Conservation (phyloP, 1,284 basidiomycete species). For the Garcileccinum viscosum region DNA sequence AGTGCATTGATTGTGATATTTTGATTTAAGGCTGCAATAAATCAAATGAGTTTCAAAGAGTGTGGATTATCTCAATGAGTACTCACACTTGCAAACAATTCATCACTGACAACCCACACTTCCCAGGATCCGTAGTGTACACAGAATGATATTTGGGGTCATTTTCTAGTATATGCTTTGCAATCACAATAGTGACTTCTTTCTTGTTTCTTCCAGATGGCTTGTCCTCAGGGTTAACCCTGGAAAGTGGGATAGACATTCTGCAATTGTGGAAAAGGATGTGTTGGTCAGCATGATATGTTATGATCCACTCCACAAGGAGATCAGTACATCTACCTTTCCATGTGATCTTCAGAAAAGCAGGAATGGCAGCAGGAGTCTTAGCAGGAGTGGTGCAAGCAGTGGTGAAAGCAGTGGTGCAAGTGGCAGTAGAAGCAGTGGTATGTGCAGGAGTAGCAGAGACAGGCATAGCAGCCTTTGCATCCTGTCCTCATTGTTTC, state of each 20-base stretch:
- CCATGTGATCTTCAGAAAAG: neutral
- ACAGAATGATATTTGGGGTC: too few species aligned
- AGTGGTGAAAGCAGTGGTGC: too few species aligned
- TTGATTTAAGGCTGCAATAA: too few species aligned
- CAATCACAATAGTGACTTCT: too few species aligned
- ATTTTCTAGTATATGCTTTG: too few species aligned
- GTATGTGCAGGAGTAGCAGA: too few species aligned
- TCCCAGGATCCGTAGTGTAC: neutral
- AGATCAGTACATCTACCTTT: too few species aligned
- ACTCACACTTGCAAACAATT: conserved; percentile 5
- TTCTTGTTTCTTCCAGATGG: too few species aligned
- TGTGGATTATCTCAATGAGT: neutral
- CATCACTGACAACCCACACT: neutral
- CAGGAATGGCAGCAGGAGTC: neutral
- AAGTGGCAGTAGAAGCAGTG: too few species aligned
- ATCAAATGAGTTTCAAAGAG: neutral
- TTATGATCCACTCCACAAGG: too few species aligned
- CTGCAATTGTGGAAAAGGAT: neutral
- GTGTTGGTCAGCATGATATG: neutral
- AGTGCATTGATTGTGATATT: too few species aligned
- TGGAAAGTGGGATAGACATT: neutral
- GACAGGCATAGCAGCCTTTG: neutral
- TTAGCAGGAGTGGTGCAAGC: neutral
- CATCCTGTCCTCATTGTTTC: neutral
- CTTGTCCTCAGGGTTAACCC: neutral